Conservation (phyloP, 2,329 filamentous ascomycete species). For the Fusarium metavorans region DNA sequence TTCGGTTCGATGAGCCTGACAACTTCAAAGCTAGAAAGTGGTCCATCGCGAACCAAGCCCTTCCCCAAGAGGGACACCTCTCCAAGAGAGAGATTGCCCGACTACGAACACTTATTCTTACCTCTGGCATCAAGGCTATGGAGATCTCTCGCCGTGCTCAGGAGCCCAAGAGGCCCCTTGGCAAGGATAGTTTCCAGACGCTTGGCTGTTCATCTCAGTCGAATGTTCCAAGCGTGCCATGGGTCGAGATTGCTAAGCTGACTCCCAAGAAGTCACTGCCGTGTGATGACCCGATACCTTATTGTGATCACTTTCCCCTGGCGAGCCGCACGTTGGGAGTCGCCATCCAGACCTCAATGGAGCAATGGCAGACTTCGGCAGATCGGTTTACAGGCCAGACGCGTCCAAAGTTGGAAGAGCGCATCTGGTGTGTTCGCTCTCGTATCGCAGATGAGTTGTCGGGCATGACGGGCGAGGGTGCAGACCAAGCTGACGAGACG, state of each 20-base stretch:
- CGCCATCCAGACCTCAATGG: constrained; percentile 60
- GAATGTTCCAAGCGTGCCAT: constrained; percentile 46
- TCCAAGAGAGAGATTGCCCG: constrained; percentile 82
- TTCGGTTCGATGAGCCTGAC: constrained; percentile 39
- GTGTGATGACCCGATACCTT: constrained; percentile 52
- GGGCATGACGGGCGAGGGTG: constrained; percentile 72
- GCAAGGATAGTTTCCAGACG: constrained; percentile 27
- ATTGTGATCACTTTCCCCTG: constrained; percentile 62
- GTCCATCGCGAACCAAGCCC: constrained; percentile 62
- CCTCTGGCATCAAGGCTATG: constrained; percentile 89
- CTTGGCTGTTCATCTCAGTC: constrained; percentile 38
- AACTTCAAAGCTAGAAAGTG: constrained; percentile 57
- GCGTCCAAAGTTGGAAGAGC: constrained; percentile 63
- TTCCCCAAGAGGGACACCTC: constrained; percentile 54
- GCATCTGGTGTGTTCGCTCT: constrained; percentile 60
- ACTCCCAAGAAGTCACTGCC: constrained; percentile 50
- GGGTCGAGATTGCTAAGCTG: constrained; percentile 59
- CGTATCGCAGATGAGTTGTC: constrained; percentile 66
- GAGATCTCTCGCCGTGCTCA: constrained; percentile 79
- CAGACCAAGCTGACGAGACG: constrained; percentile 84
- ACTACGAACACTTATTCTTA: constrained; percentile 80
- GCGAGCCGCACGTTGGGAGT: constrained; percentile 64
- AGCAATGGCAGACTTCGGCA: constrained; percentile 70
- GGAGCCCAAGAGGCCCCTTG: constrained; percentile 54
- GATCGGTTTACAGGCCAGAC: constrained; percentile 70